Evolutionary conservation across 2,329 filamentous ascomycete species (phyloP), one percentile per base, ranked within the genome.

Genomic region (Zymoseptoria passerinii): DNA sequence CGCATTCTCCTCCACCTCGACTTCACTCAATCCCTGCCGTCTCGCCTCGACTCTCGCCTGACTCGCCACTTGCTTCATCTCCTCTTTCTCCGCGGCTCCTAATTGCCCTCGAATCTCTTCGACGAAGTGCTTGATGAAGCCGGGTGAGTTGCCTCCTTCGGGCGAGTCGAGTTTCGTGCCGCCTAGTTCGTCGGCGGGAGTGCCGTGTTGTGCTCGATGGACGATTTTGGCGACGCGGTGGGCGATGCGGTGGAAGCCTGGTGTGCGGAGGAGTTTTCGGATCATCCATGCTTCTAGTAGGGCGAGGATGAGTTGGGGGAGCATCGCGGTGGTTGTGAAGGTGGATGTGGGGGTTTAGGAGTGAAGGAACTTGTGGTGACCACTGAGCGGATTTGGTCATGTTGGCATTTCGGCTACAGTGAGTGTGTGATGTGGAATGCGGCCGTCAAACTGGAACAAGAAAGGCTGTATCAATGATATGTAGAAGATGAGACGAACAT

Each of bases 221-320:
- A 80, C 74, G 58, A 70, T 71, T 60, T 73, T 74, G 53, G 83
- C 80, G 10, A 80, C 74, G 57, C 75, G 76, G 23, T 78, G 76
- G 18, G 84, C 79, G 27, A 67, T 74, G 56, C 77, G 75, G 65
- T 84, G 82, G 73, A 84, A 84, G 40, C 75, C 68, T 2, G 80
- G 80, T 56, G 79, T 82, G 55, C 73, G 71, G 49, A 84, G 75
- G 56, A 84, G 77, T 75, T 81, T 67, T 48, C 67, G 62, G 8
- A 66, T 67, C 53, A 62, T 58, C 60, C 67, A 67, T 58, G 74
- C 73, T 68, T 77, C 75, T 13, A 77, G 67, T 13, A 76, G 67
- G 10, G 63, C 65, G 70, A 74, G 10, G 2, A 44, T 44, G 35
- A 4, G 35, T 13, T 13, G 13, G 7, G 35, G 35, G 35, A 44